A percentile compares a stretch with the other conserved stretches of the same genome.
Conservation (phyloP, 2,329 filamentous ascomycete species). For the Triangularia verruculosa region DNA sequence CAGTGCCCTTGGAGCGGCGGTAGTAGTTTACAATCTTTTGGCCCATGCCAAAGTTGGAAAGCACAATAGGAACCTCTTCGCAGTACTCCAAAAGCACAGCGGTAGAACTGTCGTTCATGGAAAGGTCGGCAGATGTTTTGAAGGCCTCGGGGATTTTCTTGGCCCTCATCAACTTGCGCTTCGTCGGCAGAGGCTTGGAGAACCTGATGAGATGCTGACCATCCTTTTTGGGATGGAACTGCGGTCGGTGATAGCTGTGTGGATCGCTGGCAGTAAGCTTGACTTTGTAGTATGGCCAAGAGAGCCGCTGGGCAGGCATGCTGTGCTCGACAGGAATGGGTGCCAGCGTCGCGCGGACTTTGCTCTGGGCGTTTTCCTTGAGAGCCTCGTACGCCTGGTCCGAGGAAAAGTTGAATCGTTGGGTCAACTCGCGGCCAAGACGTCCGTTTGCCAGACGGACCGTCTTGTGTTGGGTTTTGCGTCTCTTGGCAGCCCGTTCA, state of each 20-base stretch:
- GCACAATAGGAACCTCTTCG: slow-evolving; percentile 84
- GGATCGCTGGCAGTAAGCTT: slow-evolving; percentile 67
- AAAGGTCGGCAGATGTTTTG: slow-evolving; percentile 74
- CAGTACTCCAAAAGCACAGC: slow-evolving; percentile 92
- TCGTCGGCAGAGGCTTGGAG: slow-evolving; percentile 64
- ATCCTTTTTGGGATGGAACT: slow-evolving; percentile 67
- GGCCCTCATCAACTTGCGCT: slow-evolving; percentile 78
- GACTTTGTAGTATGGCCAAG: slow-evolving; percentile 95
- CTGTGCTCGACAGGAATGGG: slow-evolving; percentile 93
- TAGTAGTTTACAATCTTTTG: slow-evolving; percentile 97
- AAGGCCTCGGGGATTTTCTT: slow-evolving; percentile 78
- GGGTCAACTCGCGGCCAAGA: slow-evolving; percentile 68
- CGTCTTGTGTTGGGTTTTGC: slow-evolving; percentile 53
- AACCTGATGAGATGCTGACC: slow-evolving; percentile 69
- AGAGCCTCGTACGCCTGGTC: slow-evolving; percentile 93
- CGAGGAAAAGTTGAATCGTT: slow-evolving; percentile 93
- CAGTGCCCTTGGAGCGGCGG: slow-evolving; percentile 68
- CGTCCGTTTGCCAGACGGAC: slow-evolving; percentile 67
- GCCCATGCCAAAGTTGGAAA: slow-evolving; percentile 98
- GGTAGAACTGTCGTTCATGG: slow-evolving; percentile 83
- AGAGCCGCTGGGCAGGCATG: slow-evolving; percentile 83
- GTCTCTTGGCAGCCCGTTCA: slow-evolving; percentile 60
- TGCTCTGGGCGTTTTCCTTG: slow-evolving; percentile 95
- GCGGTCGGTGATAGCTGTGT: slow-evolving; percentile 80
- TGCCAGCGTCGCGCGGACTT: slow-evolving; percentile 86